phyloP scores from a whole-genome alignment of 768 basidiomycete genomes.

The Rubroboletus satanas region DNA sequence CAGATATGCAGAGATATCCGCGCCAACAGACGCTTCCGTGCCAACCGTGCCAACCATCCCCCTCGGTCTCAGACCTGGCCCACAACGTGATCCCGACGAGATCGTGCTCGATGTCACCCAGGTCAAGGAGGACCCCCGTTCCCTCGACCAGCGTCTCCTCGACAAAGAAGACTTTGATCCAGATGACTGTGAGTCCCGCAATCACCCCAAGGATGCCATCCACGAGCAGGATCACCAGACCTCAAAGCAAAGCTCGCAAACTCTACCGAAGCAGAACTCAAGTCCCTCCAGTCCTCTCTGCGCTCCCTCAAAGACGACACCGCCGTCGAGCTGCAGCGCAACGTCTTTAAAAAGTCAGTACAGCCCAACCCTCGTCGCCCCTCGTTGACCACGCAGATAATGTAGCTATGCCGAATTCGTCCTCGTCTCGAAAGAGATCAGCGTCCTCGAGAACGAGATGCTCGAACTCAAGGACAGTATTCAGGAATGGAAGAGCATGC shows the following conservation, averaged over 20 bases:
- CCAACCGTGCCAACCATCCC: constrained; percentile 55
- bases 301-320: constrained; percentile 68
- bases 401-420: constrained; percentile 95
- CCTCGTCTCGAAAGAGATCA: constrained; percentile 94
- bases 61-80: constrained; percentile 36
- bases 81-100: constrained; percentile 42
- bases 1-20: constrained; percentile 84
- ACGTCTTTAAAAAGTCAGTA: constrained; percentile 84
- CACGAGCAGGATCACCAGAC: constrained; percentile 37
- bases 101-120: constrained; percentile 41
- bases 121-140: constrained; percentile 54
- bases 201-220: not conserved
- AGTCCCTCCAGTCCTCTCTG: constrained; percentile 72
- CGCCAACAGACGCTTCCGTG: constrained; percentile 53
- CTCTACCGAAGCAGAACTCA: constrained; percentile 79
- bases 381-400: constrained; percentile 10
- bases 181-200: constrained; percentile 67
- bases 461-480: constrained; percentile 92
- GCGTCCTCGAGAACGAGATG: constrained; percentile 95
- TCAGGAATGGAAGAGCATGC: constrained; percentile 95
- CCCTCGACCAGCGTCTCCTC: constrained; percentile 56
- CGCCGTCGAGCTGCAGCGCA: constrained; percentile 77
- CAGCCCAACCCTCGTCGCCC: constrained; percentile 22
- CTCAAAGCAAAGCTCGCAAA: constrained; percentile 86
- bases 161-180: constrained; percentile 83